These are phyloP conservation scores for Phytopythium delawarense DNA, from an alignment of 352 stramenopile genomes.

Conservation along the genomic window DNA sequence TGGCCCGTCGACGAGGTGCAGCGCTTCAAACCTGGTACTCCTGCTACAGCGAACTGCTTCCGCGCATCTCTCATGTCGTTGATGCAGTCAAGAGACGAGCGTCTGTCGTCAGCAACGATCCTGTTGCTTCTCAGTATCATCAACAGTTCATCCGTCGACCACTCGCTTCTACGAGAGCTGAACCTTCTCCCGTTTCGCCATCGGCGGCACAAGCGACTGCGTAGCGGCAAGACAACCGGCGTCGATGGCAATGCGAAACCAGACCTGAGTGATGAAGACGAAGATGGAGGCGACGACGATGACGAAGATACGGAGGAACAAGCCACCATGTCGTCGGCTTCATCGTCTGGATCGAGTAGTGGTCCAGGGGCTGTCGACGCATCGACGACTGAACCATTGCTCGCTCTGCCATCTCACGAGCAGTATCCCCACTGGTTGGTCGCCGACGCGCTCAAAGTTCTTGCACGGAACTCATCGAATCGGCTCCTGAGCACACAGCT, in stretches of 20 bases:
- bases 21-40: conserved; percentile 30
- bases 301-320: conserved; percentile 10
- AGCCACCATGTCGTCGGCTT: conserved; percentile 16
- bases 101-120: conserved; percentile 52
- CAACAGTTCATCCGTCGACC: conserved; percentile 60
- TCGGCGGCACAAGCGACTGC: conserved; percentile 19
- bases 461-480: conserved; percentile 42
- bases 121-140: conserved; percentile 59
- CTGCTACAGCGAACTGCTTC: conserved; percentile 37
- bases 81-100: conserved; percentile 56
- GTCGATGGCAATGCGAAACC: background rate
- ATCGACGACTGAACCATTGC: background rate
- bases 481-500: conserved; percentile 59
- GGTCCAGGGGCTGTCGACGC: background rate
- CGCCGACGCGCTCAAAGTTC: conserved; percentile 33
- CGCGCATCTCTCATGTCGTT: conserved; percentile 59
- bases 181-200: conserved; percentile 52
- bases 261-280: conserved; percentile 5
- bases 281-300: conserved; percentile 7
- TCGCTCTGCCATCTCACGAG: background rate
- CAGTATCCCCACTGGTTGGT: conserved; percentile 54
- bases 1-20: conserved; percentile 75
- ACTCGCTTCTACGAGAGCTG: conserved; percentile 57
- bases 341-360: conserved; percentile 9
- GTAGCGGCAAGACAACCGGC: background rate